Percentiles rank a stretch among this genome's conserved stretches.
These are phyloP conservation scores for Thielaviopsis euricoi DNA, from an alignment of 2,329 filamentous ascomycete genomes.

Conservation along the genomic window DNA sequence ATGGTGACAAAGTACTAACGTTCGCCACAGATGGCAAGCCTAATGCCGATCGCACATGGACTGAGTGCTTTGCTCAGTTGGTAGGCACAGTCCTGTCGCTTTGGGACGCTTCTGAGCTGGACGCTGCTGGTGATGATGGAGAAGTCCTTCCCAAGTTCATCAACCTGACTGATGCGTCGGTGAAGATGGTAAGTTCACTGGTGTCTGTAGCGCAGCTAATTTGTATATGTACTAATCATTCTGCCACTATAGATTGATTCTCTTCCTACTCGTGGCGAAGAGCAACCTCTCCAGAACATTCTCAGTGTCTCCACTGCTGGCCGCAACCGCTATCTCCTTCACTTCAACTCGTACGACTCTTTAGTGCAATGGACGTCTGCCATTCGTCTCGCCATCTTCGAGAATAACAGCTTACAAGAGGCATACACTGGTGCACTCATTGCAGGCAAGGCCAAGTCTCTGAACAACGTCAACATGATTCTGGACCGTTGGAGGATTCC, in stretches of 20 bases:
- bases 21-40: slow-evolving; percentile 57
- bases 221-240: not conserved
- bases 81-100: slow-evolving; percentile 88
- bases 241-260: slow-evolving; percentile 53
- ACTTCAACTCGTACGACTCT: slow-evolving; percentile 90
- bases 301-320: slow-evolving; percentile 91
- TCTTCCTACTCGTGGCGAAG: slow-evolving; percentile 62
- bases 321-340: slow-evolving; percentile 84
- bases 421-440: slow-evolving; percentile 93
- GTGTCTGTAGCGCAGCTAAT: no score
- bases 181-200: slow-evolving; percentile 65
- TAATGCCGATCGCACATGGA: slow-evolving; percentile 76
- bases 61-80: slow-evolving; percentile 91
- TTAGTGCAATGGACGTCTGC: slow-evolving; percentile 91
- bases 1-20: slow-evolving; percentile 14
- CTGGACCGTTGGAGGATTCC: slow-evolving; percentile 65
- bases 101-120: slow-evolving; percentile 87
- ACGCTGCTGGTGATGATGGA: slow-evolving; percentile 68
- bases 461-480: slow-evolving; percentile 83
- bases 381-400: slow-evolving; percentile 85
- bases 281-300: slow-evolving; percentile 81
- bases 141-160: slow-evolving; percentile 86
- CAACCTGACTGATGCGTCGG: slow-evolving; percentile 90
- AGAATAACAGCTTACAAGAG: slow-evolving; percentile 84
- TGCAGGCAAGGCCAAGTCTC: slow-evolving; percentile 73